phyloP scores from a whole-genome alignment of 2,329 filamentous ascomycete species.

The Aspergillus latus region DNA sequence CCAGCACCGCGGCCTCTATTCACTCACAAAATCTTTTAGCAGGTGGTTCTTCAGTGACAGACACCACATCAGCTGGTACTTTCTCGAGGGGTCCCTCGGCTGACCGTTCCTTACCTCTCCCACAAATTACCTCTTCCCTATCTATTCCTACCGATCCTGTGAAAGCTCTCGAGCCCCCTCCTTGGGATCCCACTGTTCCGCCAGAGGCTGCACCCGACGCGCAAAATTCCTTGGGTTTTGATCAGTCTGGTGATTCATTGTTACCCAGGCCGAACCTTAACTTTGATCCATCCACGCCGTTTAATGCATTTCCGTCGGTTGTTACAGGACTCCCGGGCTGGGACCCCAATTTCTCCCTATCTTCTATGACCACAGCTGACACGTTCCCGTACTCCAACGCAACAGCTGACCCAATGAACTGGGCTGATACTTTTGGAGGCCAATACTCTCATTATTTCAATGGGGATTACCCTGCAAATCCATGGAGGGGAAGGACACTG shows the following conservation, averaged over 20 bases:
- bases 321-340: conserved; percentile 43
- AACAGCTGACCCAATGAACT: conserved; percentile 41
- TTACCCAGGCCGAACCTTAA: conserved; percentile 27
- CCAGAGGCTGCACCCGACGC: conserved; percentile 13
- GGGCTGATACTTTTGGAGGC: conserved; percentile 45
- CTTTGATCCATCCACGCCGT: conserved; percentile 40
- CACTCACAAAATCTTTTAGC: conserved; percentile 35
- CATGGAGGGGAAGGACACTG: conserved; percentile 63
- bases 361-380: conserved; percentile 38
- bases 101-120: conserved; percentile 30
- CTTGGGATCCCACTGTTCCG: conserved; percentile 21
- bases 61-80: conserved; percentile 32
- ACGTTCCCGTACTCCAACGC: conserved; percentile 38
- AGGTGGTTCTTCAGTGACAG: conserved; percentile 28
- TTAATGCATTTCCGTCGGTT: conserved; percentile 42
- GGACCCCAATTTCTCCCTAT: conserved; percentile 42
- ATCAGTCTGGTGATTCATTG: conserved; percentile 22
- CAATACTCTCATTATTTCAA: conserved; percentile 51
- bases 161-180: conserved; percentile 22
- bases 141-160: conserved; percentile 21
- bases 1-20: conserved; percentile 40
- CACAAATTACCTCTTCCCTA: conserved; percentile 23
- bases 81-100: conserved; percentile 37
- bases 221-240: conserved; percentile 24
- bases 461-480: conserved; percentile 46